Evolutionary conservation across 768 basidiomycete species (phyloP).

Genomic region (Goffeauzyma gilvescens): DNA sequence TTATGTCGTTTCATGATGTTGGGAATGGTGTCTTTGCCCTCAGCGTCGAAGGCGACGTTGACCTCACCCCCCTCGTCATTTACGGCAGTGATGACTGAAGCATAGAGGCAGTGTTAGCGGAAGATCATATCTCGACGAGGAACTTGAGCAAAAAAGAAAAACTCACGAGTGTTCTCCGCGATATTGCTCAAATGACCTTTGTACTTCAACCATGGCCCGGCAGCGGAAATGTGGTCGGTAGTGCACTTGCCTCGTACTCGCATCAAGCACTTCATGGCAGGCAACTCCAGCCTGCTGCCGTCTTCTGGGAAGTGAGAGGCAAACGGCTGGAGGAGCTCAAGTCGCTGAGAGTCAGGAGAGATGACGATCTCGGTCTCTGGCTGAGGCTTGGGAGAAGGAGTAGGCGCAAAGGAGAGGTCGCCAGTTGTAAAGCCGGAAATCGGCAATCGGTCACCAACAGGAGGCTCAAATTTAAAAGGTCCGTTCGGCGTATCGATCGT

Average conservation of each 20-base stretch:
- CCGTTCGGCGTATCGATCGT: slow-evolving; percentile 47
- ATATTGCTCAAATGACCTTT: slow-evolving; percentile 90
- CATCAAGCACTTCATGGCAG: slow-evolving; percentile 64
- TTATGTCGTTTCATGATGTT: slow-evolving; percentile 77
- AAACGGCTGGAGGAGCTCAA: slow-evolving; percentile 78
- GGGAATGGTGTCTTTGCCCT: slow-evolving; percentile 61
- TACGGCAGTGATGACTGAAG: slow-evolving; percentile 68
- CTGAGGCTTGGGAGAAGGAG: slow-evolving; percentile 50
- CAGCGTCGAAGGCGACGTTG: slow-evolving; percentile 72
- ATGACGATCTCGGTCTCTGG: slow-evolving; percentile 64
- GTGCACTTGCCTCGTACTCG: slow-evolving; percentile 95
- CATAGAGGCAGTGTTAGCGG: slow-evolving; percentile 1
- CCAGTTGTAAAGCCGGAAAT: slow-evolving; percentile 58
- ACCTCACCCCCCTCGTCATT: slow-evolving; percentile 90
- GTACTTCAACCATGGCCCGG: slow-evolving; percentile 97
- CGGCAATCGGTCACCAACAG: slow-evolving; percentile 68
- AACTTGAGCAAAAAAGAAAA: not conserved
- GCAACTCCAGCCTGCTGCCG: slow-evolving; percentile 47
- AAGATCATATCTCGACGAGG: not conserved
- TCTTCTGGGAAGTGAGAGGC: slow-evolving; percentile 44
- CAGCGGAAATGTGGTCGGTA: slow-evolving; percentile 95
- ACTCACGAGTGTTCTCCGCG: slow-evolving; percentile 77
- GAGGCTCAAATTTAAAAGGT: slow-evolving; percentile 65
- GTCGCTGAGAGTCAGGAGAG: slow-evolving; percentile 53
- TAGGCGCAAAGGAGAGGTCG: slow-evolving; percentile 54